These are phyloP conservation scores for Sphagnurus paluster DNA, from an alignment of 1,284 basidiomycete genomes.

Conservation along the genomic window DNA sequence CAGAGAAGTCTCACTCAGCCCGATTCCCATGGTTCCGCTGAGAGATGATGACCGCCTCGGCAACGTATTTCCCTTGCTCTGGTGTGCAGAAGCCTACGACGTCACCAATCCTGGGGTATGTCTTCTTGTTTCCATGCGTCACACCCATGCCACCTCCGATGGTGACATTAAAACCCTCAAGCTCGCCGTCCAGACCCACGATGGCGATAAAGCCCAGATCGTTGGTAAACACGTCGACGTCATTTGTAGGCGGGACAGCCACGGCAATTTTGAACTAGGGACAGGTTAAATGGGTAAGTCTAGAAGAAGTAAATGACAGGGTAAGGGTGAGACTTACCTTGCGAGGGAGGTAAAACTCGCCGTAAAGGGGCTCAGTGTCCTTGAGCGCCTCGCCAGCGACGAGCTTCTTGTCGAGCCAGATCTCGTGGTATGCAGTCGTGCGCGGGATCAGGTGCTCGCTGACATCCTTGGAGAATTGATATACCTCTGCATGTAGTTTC, in stretches of 20 bases:
- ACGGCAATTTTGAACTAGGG: slow-evolving; percentile 95
- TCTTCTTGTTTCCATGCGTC: slow-evolving; percentile 98
- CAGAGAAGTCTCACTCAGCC: slow-evolving; percentile 61
- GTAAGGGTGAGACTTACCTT: slow-evolving; percentile 52
- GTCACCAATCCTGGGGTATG: slow-evolving; percentile 89
- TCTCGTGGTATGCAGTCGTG: slow-evolving; percentile 97
- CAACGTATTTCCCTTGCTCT: slow-evolving; percentile 85
- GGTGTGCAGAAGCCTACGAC: slow-evolving; percentile 92
- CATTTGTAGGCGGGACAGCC: slow-evolving; percentile 95
- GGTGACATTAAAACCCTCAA: slow-evolving; percentile 89
- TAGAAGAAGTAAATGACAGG: not conserved
- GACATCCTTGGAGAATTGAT: slow-evolving; percentile 83
- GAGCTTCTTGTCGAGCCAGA: slow-evolving; percentile 97
- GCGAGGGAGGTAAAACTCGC: slow-evolving; percentile 95
- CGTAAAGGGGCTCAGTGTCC: slow-evolving; percentile 96
- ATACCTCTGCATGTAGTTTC: slow-evolving; percentile 83
- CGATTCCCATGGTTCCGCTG: slow-evolving; percentile 98
- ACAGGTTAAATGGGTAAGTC: slow-evolving; percentile 15
- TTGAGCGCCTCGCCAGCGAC: slow-evolving; percentile 89
- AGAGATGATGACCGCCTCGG: slow-evolving; percentile 91
- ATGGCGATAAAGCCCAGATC: slow-evolving; percentile 97
- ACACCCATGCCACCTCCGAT: slow-evolving; percentile 99
- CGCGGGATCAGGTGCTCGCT: slow-evolving; percentile 89
- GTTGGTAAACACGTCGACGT: slow-evolving; percentile 95
- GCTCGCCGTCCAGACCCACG: slow-evolving; percentile 67